phyloP scores from a whole-genome alignment of 192 early-diverging fungal species.

The Coemansia sp. region DNA sequence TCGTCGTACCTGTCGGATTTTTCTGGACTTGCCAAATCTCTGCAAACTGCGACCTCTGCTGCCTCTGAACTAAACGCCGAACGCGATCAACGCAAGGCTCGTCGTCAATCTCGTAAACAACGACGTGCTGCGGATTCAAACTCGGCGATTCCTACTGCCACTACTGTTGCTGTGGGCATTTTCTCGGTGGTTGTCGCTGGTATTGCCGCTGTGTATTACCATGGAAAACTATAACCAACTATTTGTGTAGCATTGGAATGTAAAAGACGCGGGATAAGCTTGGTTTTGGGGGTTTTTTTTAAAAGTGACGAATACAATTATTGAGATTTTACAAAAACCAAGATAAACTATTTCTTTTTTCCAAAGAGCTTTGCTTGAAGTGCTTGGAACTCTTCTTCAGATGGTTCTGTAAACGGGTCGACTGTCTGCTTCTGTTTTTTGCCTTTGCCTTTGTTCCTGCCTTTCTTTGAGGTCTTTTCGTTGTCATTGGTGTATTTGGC shows the following conservation, averaged over 20 bases:
- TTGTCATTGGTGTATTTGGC: constrained; percentile 47
- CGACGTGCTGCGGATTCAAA: neutral
- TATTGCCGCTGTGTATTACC: constrained; percentile 25
- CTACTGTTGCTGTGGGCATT: constrained; percentile 5
- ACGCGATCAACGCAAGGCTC: neutral
- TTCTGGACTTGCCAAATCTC: constrained; percentile 11
- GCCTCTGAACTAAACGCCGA: neutral
- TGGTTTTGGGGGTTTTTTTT: neutral
- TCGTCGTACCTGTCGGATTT: constrained; percentile 6
- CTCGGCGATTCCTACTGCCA: neutral
- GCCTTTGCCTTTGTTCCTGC: constrained; percentile 10
- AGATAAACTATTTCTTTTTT: constrained; percentile 30
- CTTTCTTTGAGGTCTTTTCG: constrained; percentile 19
- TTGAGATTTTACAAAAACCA: neutral
- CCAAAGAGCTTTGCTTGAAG: constrained; percentile 61
- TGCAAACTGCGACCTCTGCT: constrained; percentile 1
- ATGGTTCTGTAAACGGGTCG: constrained; percentile 39
- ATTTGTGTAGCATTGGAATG: constrained; percentile 22
- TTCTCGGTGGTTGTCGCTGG: constrained; percentile 17
- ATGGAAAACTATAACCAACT: neutral
- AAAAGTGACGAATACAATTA: neutral
- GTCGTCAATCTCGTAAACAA: constrained; percentile 25
- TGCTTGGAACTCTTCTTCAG: constrained; percentile 66
- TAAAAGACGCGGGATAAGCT: neutral
- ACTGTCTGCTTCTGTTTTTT: constrained; percentile 7